Percentiles rank a stretch among this genome's conserved stretches.
phyloP scores from a whole-genome alignment of 169 alveolate genomes.

The Plasmodium blacklocki region DNA sequence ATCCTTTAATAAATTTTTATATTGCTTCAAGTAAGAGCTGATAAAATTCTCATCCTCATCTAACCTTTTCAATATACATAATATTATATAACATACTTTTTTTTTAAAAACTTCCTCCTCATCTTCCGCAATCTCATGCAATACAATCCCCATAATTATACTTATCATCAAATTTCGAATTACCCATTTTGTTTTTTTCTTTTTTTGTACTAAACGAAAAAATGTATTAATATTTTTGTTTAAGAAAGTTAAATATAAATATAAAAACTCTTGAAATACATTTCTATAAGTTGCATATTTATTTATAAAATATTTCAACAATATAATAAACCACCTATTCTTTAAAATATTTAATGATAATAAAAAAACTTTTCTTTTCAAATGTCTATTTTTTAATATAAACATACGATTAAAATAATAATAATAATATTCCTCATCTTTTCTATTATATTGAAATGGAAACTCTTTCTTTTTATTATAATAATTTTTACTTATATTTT shows the following conservation, averaged over 20 bases:
- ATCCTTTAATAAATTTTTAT: no score
- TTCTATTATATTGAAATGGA: neutral
- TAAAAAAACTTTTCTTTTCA: slow-evolving; percentile 11
- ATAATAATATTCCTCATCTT: neutral
- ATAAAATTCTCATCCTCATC: slow-evolving; percentile 9
- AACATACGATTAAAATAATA: slow-evolving; percentile 9
- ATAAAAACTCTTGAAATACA: slow-evolving; percentile 10
- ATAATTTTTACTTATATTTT: slow-evolving; percentile 16
- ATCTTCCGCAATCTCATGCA: neutral
- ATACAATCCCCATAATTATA: neutral
- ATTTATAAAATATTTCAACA: slow-evolving; percentile 12
- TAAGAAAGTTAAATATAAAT: slow-evolving; percentile 31
- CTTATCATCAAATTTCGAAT: slow-evolving; percentile 2
- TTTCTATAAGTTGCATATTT: neutral
- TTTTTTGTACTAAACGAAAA: slow-evolving; percentile 20
- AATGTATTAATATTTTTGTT: slow-evolving; percentile 7
- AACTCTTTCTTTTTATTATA: neutral
- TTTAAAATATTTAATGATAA: slow-evolving; percentile 37
- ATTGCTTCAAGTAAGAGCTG: no score
- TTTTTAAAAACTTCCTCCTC: neutral
- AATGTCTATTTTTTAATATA: slow-evolving; percentile 17
- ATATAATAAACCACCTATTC: slow-evolving; percentile 24
- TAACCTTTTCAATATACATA: slow-evolving; percentile 54
- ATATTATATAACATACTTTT: slow-evolving; percentile 31
- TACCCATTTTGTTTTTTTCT: slow-evolving; percentile 10